Conservation (phyloP, 345 rosid species). For the Eutrema yunnanense region DNA sequence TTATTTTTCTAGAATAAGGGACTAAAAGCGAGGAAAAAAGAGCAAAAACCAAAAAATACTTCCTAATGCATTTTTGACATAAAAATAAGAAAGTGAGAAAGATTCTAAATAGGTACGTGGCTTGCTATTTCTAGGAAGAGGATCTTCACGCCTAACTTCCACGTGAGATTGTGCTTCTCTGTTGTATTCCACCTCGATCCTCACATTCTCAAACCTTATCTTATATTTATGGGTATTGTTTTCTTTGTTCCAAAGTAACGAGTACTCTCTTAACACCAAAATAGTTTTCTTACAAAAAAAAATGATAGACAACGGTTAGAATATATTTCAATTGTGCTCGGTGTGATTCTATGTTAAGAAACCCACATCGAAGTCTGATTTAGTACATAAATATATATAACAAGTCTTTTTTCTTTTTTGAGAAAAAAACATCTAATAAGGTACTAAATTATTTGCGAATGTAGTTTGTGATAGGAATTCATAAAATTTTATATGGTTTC, state of each 20-base stretch:
- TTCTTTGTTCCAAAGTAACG: constrained; percentile 20
- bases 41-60: background rate
- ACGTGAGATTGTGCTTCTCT: constrained; percentile 33
- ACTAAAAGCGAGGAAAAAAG: background rate
- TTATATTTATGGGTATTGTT: constrained; percentile 18
- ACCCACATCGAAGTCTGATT: background rate
- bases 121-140: constrained; percentile 21
- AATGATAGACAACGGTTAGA: background rate
- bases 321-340: background rate
- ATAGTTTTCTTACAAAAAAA: background rate
- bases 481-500: background rate
- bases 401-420: too few relatives aligned
- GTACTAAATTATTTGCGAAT: background rate
- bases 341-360: background rate
- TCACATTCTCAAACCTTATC: constrained; percentile 27
- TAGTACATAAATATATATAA: background rate
- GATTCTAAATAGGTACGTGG: constrained; percentile 22
- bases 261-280: constrained; percentile 15
- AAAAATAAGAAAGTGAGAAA: constrained; percentile 7
- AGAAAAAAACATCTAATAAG: background rate
- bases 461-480: background rate
- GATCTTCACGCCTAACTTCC: constrained; percentile 29
- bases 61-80: background rate
- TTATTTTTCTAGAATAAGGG: background rate
- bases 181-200: constrained; percentile 31